Evolutionary conservation across 441 rosid genomes (phyloP).

Genomic region (Pelargonium australe): DNA sequence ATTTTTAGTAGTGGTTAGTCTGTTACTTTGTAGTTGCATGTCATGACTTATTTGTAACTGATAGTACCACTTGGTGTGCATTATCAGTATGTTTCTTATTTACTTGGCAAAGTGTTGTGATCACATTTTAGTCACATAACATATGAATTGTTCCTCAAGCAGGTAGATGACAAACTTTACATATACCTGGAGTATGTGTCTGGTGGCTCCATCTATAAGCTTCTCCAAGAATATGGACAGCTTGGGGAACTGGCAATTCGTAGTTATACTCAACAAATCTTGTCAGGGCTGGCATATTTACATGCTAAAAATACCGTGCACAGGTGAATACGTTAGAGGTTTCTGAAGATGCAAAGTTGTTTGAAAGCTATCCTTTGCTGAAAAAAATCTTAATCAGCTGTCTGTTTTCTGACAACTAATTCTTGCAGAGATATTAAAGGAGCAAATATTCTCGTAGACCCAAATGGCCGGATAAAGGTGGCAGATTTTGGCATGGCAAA

Average conservation of each 20-base stretch:
- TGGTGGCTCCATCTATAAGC: slow-evolving; percentile 93
- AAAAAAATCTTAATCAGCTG: neutral
- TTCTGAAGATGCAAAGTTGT: neutral
- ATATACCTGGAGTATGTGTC: slow-evolving; percentile 96
- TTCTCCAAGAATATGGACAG: slow-evolving; percentile 90
- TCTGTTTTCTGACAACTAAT: slow-evolving; percentile 10
- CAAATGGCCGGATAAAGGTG: slow-evolving; percentile 84
- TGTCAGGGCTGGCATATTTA: slow-evolving; percentile 82
- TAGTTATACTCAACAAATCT: slow-evolving; percentile 87
- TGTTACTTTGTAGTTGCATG: neutral
- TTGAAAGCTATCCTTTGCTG: slow-evolving; percentile 7
- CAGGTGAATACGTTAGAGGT: slow-evolving; percentile 44
- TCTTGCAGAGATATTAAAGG: slow-evolving; percentile 89
- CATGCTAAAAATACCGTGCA: slow-evolving; percentile 84
- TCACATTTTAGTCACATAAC: slow-evolving; percentile 12
- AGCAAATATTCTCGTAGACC: slow-evolving; percentile 92
- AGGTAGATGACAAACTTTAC: slow-evolving; percentile 80
- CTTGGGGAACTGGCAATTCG: slow-evolving; percentile 85
- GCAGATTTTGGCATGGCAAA: slow-evolving; percentile 99
- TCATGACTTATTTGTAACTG: neutral
- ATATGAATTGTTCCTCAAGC: slow-evolving; percentile 22
- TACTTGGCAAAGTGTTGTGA: slow-evolving; percentile 2
- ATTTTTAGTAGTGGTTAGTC: slow-evolving; percentile 1
- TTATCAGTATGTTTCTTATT: neutral
- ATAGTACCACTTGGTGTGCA: neutral